Evolutionary conservation across 805 yeast species (phyloP), one percentile per base, ranked within the genome.

Genomic region (Candida incommunis): DNA sequence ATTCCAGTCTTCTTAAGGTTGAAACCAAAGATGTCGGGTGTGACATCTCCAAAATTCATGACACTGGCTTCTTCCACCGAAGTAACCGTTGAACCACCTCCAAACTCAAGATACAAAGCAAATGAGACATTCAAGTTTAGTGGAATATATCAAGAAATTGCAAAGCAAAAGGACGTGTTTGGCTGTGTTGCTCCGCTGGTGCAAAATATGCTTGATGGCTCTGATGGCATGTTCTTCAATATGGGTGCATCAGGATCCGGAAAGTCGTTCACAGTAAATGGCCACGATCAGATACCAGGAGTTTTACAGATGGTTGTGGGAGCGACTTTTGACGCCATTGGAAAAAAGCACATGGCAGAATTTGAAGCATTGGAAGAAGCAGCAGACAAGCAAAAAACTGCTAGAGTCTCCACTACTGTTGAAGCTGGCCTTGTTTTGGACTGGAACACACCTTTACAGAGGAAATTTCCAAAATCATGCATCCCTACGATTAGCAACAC

Each of bases 161-260:
- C 63, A 0, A 42, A 50, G 15, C 72, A 70, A 41, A 45, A 52
- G 22, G 64, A 67, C 15, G 52, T 71, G 2, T 72, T 66, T 56
- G 49, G 50, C 1, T 58, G 63, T 11, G 62, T 66, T 5, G 46
- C 50, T 25, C 64, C 66, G 3, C 52, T 66, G 41, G 60, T 70
- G 22, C 53, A 54, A 22, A 43, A 51, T 35, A 54, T 53, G 4
- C 43, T 63, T 2, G 51, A 50, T 2, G 64, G 62, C 5, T 35
- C 47, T 18, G 77, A 74, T 50, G 63, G 69, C 20, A 57, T 69
- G 5, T 51, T 72, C 24, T 69, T 74, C 50, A 65, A 76, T 0
- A 51, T 75, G 51, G 80, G 80, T 1, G 74, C 79, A 26, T 69
- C 78, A 0, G 72, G 71, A 27, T 65, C 74, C 3, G 79, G 79